phyloP scores from a whole-genome alignment of 2,329 filamentous ascomycete species.

The Westerdykella aurantiaca region DNA sequence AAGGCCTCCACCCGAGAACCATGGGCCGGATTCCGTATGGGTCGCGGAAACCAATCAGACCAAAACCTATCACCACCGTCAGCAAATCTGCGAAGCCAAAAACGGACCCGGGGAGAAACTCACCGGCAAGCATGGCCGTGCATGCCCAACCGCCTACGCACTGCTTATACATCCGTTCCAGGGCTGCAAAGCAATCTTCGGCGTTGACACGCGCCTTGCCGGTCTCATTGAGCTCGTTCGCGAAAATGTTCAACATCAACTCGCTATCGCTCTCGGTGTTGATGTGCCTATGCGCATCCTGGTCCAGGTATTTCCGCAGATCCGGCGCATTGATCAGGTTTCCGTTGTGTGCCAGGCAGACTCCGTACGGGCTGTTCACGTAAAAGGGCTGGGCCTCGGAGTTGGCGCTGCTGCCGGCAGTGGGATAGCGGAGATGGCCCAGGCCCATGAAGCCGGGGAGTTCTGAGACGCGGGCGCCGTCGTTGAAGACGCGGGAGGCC shows the following conservation, averaged over 20 bases:
- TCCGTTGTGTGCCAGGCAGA: constrained; percentile 78
- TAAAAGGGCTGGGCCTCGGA: constrained; percentile 91
- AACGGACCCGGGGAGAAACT: constrained; percentile 6
- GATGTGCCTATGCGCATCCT: constrained; percentile 76
- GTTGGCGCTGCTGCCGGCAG: constrained; percentile 75
- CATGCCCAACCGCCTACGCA: constrained; percentile 75
- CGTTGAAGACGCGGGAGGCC: constrained; percentile 76
- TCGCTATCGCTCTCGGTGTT: constrained; percentile 89
- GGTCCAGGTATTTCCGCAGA: constrained; percentile 65
- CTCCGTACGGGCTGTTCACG: constrained; percentile 78
- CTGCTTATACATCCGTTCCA: constrained; percentile 65
- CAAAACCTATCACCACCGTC: constrained; percentile 50
- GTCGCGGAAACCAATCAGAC: constrained; percentile 74
- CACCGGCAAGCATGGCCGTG: constrained; percentile 72
- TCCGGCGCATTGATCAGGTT: constrained; percentile 77
- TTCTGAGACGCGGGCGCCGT: constrained; percentile 66
- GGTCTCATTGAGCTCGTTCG: constrained; percentile 71
- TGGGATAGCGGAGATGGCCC: constrained; percentile 82
- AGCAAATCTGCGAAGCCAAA: constrained; percentile 8
- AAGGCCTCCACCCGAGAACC: constrained; percentile 68
- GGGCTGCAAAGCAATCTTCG: constrained; percentile 67
- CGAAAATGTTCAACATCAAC: constrained; percentile 83
- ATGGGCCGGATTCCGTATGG: constrained; percentile 77
- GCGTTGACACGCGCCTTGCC: constrained; percentile 75
- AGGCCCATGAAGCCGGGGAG: constrained; percentile 83